Base-by-base conservation (phyloP, 257 asterid genomes). In the Pogostemon cablin region DNA sequence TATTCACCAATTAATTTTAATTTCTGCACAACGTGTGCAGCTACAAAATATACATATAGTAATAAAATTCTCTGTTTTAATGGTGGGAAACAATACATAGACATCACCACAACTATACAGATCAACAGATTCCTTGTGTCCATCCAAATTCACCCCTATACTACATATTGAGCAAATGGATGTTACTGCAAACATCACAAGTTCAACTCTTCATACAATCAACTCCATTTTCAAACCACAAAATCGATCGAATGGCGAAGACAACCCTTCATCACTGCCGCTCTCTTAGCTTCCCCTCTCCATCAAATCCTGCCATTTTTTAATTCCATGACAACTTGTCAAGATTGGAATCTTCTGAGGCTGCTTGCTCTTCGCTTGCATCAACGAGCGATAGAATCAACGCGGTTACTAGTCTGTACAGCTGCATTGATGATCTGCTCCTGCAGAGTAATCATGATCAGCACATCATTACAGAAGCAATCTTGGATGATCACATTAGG, bases 251-350 rank as follows among this genome's bases (percentile, higher is more conserved):
- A 25, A 25, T 25, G 32, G 32, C 32, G 32, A 25, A 25, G 2
- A 25, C 2, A 1, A 40, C 78, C 77, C 71, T 43, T 39, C 76
- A 72, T 11, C 84, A 81, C 54, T 75, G 80, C 61, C 85, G 79
- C 55, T 81, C 86, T 65, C 66, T 82, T 37, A 84, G 86, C 75
- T 75, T 84, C 11, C 86, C 86, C 41, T 69, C 83, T 17, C 25
- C 25, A 47, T 75, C 75, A 61, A 75, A 69, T 44, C 83, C 81
- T 4, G n/a, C 54, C 50, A 6, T 80, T 61, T 76, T 75, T 50
- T 77, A 74, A 5, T 64, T 84, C 3, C 80, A 79, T 7, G 73
- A 81, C 1, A 57, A 6, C 65, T 20, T 77, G 43, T 72, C 73
- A 53, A 46, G 55, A 63, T 53, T 84, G n/a, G 50, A 34, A 53